Base-by-base conservation (phyloP, 2,329 filamentous ascomycete species). In the Arthrobotrys megalospora region DNA sequence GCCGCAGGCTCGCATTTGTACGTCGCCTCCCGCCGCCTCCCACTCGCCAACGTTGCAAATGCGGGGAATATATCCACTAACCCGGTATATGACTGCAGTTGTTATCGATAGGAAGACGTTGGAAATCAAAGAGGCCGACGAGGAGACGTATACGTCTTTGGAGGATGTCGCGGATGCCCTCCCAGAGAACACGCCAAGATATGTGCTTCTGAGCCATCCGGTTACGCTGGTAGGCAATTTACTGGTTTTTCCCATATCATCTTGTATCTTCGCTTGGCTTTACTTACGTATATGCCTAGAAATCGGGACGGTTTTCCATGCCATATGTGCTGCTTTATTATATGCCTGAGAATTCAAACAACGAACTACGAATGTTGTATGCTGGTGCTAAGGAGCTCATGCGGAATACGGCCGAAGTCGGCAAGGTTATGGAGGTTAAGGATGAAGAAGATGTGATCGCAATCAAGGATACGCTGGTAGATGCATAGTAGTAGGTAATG, bases 311-410 rank as follows among this genome's bases (percentile, higher is more conserved):
- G 32, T 85, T 94, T 50, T 92, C 93, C 4, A 94, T 97, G 2
- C 96, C 96, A 8, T 99, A 99, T 84, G 93, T 97, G 55, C 89
- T 98, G 84, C 86, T 99, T 21, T 97, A 97, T 87, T 98, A 97
- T 86, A 90, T 98, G 21, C 96, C 96, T 6, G 92, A 91, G 64
- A 97, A 95, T 60, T 96, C 93, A 86, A 97, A 97, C 84, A 90
- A 88, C 81, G 92, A 94, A 83, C 87, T 92, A 83, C 90, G 93
- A 81, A 98, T 98, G 96, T 87, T 96, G 83, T 99, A 98, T 84
- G 96, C 96, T 34, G 92, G 94, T 45, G 96, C 96, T 50, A 97
- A 97, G 85, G 96, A 99, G 86, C 85, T 98, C 84, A 94, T 98
- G 91, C 90, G 94, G 80, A 97, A 93, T 83, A 96, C 93, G 68